A percentile compares a stretch with the other conserved stretches of the same genome.
Evolutionary conservation across 148 eudicot genomes (phyloP).

Genomic region (Chenopodium berlandieri): DNA sequence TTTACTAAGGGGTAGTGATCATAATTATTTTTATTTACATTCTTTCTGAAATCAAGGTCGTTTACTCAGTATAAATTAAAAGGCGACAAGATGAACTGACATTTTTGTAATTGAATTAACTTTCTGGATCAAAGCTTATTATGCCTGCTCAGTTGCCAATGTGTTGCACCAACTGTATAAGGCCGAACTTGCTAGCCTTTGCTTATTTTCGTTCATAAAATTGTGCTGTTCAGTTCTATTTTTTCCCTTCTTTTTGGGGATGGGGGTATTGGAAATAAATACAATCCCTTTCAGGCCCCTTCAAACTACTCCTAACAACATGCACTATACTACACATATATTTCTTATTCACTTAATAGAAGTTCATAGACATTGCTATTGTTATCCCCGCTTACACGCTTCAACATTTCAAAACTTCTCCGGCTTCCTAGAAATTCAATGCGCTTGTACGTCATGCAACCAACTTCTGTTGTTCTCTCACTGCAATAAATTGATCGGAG

Average conservation of each 20-base stretch:
- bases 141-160: too few relatives aligned
- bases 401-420: constrained; percentile 84
- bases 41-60: too few relatives aligned
- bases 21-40: too few relatives aligned
- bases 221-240: neutral
- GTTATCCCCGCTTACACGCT: constrained; percentile 81
- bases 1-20: too few relatives aligned
- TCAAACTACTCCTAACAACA: neutral
- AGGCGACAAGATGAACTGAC: neutral
- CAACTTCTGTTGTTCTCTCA: constrained; percentile 39
- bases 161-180: too few relatives aligned
- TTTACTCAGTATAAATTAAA: too few relatives aligned
- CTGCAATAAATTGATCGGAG: constrained; percentile 69
- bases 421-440: constrained; percentile 87
- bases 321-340: neutral
- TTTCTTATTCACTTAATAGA: constrained; percentile 62
- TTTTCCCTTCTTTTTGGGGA: too few relatives aligned
- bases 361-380: constrained; percentile 74
- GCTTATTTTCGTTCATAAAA: neutral
- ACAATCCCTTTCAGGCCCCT: neutral
- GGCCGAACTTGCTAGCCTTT: neutral
- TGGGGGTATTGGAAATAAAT: too few relatives aligned
- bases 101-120: neutral
- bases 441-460: constrained; percentile 54
- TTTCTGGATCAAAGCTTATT: too few relatives aligned